phyloP scores from a whole-genome alignment of 768 basidiomycete genomes.

The Boletus rufocinnamomeus region DNA sequence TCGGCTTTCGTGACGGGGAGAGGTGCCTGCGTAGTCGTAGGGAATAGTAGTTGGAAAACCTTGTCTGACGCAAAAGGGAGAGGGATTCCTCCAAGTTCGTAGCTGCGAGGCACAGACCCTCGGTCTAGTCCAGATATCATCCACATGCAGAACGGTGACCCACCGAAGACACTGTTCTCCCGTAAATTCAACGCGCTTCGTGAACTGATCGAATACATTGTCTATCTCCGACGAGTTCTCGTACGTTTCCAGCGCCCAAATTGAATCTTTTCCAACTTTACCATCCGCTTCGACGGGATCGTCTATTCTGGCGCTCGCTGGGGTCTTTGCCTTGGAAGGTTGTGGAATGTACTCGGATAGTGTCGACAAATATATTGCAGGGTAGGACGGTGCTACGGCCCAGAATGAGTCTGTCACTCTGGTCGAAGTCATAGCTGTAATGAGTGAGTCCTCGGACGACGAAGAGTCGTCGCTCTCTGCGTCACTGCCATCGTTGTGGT shows the following conservation, averaged over 20 bases:
- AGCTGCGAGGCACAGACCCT: conserved; percentile 47
- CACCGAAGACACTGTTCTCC: conserved; percentile 89
- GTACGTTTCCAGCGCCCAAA: conserved; percentile 73
- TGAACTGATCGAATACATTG: conserved; percentile 84
- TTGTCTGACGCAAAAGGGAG: conserved; percentile 83
- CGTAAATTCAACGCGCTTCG: conserved; percentile 65
- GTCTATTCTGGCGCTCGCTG: conserved; percentile 40
- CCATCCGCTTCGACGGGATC: conserved; percentile 46
- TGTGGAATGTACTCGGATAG: conserved; percentile 69
- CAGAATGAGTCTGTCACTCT: conserved; percentile 65
- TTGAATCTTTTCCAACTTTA: conserved; percentile 47
- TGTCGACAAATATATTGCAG: conserved; percentile 74
- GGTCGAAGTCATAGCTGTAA: conserved; percentile 57
- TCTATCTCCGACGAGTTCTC: conserved; percentile 82
- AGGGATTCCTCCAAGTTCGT: conserved; percentile 84
- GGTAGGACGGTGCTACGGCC: conserved; percentile 63
- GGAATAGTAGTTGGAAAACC: conserved; percentile 75
- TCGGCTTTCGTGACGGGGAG: conserved; percentile 61
- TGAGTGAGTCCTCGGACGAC: conserved; percentile 50
- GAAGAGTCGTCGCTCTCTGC: conserved; percentile 38
- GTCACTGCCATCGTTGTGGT: conserved; percentile 32
- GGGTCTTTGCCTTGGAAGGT: conserved; percentile 48
- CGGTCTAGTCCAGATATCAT: neutral
- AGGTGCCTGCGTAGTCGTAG: conserved; percentile 44
- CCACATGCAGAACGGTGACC: conserved; percentile 8